These are phyloP conservation scores for Beauveria sp. DNA, from an alignment of 2,329 filamentous ascomycete species.

Conservation along the genomic window DNA sequence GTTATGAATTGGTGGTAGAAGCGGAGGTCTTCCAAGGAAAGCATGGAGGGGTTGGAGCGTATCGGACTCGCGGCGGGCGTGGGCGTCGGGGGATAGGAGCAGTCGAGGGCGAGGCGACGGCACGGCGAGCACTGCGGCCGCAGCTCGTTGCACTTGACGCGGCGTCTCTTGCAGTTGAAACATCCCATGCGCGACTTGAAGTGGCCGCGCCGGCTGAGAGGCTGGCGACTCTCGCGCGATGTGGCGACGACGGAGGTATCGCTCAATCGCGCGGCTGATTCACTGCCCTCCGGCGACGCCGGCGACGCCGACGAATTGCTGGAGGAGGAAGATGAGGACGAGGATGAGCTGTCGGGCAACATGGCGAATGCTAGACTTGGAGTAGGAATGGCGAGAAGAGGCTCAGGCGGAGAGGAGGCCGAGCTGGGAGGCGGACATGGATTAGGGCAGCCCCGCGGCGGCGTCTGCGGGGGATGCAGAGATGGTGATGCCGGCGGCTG, in stretches of 20 bases:
- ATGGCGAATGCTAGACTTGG: background rate
- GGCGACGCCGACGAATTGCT: constrained; percentile 2
- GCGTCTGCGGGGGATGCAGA: constrained; percentile 1
- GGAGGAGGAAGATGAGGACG: background rate
- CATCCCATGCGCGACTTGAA: constrained; percentile 25
- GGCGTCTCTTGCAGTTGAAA: constrained; percentile 25
- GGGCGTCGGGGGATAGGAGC: constrained; percentile 23
- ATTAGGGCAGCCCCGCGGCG: background rate
- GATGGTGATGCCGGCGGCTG: background rate
- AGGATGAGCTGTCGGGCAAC: background rate
- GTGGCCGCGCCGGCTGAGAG: constrained; percentile 19
- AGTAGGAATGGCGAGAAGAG: background rate
- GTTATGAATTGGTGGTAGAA: constrained; percentile 45
- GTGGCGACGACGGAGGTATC: background rate
- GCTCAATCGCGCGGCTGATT: background rate
- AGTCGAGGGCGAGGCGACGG: constrained; percentile 25
- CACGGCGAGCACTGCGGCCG: constrained; percentile 24
- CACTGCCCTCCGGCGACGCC: background rate
- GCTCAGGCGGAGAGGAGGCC: background rate
- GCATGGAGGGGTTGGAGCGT: constrained; percentile 17
- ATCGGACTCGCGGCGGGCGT: background rate
- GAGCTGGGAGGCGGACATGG: background rate
- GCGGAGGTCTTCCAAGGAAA: constrained; percentile 36
- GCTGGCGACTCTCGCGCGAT: background rate
- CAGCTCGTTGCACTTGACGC: constrained; percentile 26